Evolutionary conservation across 202 grass and related monocot species (phyloP).

Genomic region (Dendrocalamus latiflorus): DNA sequence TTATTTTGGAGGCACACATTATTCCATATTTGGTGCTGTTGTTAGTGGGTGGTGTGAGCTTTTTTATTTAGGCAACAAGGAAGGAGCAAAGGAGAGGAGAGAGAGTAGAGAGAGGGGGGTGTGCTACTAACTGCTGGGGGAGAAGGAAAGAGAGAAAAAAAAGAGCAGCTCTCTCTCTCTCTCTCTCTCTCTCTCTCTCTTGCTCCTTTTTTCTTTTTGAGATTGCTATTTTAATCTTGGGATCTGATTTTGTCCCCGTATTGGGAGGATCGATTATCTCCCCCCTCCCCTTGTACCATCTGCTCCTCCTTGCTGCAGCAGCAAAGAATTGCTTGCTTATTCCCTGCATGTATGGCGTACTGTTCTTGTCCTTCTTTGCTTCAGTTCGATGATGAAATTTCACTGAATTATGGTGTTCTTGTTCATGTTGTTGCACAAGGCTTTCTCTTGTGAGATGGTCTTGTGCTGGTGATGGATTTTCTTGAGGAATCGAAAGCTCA

Average conservation of each 20-base stretch:
- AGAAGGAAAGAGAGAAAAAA: not conserved
- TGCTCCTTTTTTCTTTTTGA: slow-evolving; percentile 30
- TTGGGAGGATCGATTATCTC: slow-evolving; percentile 70
- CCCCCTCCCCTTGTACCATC: not conserved
- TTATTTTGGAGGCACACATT: slow-evolving; percentile 23
- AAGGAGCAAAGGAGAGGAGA: not conserved
- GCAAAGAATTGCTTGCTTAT: not conserved
- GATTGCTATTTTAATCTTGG: slow-evolving; percentile 56
- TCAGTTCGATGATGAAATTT: not conserved
- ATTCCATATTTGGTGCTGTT: slow-evolving; percentile 55
- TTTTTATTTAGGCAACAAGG: slow-evolving; percentile 4
- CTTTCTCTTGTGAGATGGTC: slow-evolving; percentile 5
- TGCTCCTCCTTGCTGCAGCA: not conserved
- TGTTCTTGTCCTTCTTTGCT: not conserved
- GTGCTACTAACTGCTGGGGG: not conserved
- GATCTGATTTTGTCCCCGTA: slow-evolving; percentile 95
- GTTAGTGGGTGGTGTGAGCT: slow-evolving; percentile 39
- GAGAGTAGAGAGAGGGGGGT: not conserved
- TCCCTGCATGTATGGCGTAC: slow-evolving; percentile 20
- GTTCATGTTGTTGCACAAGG: not conserved
- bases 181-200: too few species aligned
- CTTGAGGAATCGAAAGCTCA: slow-evolving; percentile 12
- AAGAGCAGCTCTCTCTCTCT: too few species aligned
- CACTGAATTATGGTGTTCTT: slow-evolving; percentile 24
- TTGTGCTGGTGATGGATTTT: slow-evolving; percentile 16